Conservation (phyloP, 1,139 yeast species). For the Ogataea hybrid region DNA sequence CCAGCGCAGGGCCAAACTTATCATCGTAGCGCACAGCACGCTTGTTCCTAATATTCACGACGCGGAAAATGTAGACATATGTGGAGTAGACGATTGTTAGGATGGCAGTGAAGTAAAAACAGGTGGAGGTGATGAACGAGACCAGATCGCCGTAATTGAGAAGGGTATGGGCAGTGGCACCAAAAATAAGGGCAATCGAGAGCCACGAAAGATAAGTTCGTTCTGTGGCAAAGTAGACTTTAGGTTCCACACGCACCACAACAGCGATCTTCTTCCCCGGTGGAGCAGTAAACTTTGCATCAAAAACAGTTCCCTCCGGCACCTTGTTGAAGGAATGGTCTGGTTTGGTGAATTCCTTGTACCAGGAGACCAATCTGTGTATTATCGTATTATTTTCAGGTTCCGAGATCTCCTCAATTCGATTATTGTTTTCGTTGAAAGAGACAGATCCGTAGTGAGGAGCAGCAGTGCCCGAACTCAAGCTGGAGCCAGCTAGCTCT, state of each 20-base stretch:
- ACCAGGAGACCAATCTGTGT: slow-evolving; percentile 14
- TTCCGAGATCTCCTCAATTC: slow-evolving; percentile 25
- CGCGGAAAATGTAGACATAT: slow-evolving; percentile 76
- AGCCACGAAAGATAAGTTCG: slow-evolving; percentile 79
- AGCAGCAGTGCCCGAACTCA: slow-evolving; percentile 1
- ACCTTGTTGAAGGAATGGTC: slow-evolving; percentile 62
- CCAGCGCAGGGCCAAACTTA: slow-evolving; percentile 78
- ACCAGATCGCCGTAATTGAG: slow-evolving; percentile 66
- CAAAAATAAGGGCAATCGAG: slow-evolving; percentile 67
- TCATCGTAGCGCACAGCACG: slow-evolving; percentile 86
- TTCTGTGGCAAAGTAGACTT: slow-evolving; percentile 82
- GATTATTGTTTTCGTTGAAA: slow-evolving; percentile 28
- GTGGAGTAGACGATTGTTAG: slow-evolving; percentile 73
- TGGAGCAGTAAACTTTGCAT: slow-evolving; percentile 63
- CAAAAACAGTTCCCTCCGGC: slow-evolving; percentile 80
- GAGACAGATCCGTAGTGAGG: slow-evolving; percentile 37
- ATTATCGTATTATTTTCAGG: slow-evolving; percentile 13
- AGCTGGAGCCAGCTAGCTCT: slow-evolving; percentile 39
- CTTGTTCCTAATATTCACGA: slow-evolving; percentile 76
- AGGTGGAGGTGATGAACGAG: slow-evolving; percentile 80
- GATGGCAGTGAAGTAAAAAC: slow-evolving; percentile 83
- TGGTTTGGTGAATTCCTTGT: slow-evolving; percentile 22
- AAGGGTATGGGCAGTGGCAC: slow-evolving; percentile 70
- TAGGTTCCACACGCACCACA: slow-evolving; percentile 84
- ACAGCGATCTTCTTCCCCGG: slow-evolving; percentile 73